Conservation (phyloP, 148 eudicot genomes). For the Cornus kousa region DNA sequence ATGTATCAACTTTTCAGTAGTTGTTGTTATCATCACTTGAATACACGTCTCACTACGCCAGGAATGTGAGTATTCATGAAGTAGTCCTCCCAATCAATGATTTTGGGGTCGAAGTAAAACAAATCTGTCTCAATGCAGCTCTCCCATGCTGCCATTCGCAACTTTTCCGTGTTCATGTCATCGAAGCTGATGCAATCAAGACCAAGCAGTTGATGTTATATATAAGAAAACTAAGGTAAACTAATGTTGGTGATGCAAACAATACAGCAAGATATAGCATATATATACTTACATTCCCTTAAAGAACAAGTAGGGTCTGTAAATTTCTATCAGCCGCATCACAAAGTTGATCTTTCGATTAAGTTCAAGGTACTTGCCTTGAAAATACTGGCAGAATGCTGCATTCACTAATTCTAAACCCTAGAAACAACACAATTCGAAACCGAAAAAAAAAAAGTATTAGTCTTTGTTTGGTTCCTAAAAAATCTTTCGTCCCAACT, state of each 20-base stretch:
- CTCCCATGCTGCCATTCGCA: slow-evolving; percentile 28
- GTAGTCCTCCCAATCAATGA: slow-evolving; percentile 51
- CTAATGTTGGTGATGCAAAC: too few species aligned
- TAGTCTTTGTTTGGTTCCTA: too few species aligned
- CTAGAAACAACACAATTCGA: slow-evolving; percentile 10
- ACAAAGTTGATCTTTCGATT: slow-evolving; percentile 33
- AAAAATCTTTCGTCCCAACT: too few species aligned
- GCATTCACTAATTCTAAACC: slow-evolving; percentile 48
- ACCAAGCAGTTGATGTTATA: too few species aligned
- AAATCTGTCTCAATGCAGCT: slow-evolving; percentile 29
- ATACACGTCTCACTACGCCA: slow-evolving; percentile 38
- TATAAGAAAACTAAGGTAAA: too few species aligned
- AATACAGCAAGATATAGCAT: too few species aligned
- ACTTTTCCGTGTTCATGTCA: slow-evolving; percentile 40
- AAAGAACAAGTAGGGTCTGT: slow-evolving; percentile 66
- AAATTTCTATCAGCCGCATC: slow-evolving; percentile 31
- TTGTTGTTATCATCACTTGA: slow-evolving; percentile 21
- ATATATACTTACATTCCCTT: slow-evolving; percentile 61
- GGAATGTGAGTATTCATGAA: slow-evolving; percentile 42
- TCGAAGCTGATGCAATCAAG: slow-evolving; percentile 28
- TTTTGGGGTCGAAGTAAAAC: slow-evolving; percentile 49
- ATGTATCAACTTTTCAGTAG: too few species aligned
- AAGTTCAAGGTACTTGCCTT: slow-evolving; percentile 27
- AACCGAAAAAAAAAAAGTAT: not conserved
- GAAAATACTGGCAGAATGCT: slow-evolving; percentile 48